Percentiles rank a stretch among this genome's conserved stretches.
Evolutionary conservation across 768 basidiomycete genomes (phyloP).

Genomic region (Leucosporidium creatinivorum): DNA sequence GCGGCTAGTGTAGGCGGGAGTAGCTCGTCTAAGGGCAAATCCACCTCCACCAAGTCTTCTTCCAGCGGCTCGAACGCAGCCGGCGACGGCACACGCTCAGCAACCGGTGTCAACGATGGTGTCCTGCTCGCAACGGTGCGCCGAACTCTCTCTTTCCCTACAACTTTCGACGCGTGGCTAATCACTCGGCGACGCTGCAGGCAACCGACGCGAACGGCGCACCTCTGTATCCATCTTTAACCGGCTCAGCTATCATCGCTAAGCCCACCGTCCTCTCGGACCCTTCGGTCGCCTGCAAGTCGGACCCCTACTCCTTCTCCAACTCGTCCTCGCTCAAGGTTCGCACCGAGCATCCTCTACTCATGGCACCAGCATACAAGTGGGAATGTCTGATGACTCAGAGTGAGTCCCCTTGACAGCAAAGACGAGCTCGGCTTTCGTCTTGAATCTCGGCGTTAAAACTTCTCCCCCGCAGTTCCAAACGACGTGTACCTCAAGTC

Average conservation of each 20-base stretch:
- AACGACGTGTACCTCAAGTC: conserved; percentile 73
- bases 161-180: neutral
- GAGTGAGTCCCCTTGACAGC: no score
- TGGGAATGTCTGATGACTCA: conserved; percentile 69
- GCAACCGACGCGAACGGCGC: conserved; percentile 29
- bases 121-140: neutral
- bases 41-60: conserved; percentile 21
- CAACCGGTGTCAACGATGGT: conserved; percentile 41
- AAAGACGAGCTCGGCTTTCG: conserved; percentile 52
- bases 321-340: conserved; percentile 53
- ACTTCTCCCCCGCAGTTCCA: conserved; percentile 51
- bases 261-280: conserved; percentile 47
- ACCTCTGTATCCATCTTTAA: conserved; percentile 53
- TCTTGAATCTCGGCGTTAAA: no score
- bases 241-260: conserved; percentile 47
- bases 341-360: conserved; percentile 73
- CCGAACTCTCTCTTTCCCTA: neutral
- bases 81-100: conserved; percentile 33
- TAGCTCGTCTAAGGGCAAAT: conserved; percentile 30
- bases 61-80: neutral
- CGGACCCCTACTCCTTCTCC: conserved; percentile 56
- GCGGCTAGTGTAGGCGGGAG: no score
- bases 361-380: conserved; percentile 88
- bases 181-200: neutral
- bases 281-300: conserved; percentile 60